A percentile compares a stretch with the other conserved stretches of the same genome.
phyloP scores from a whole-genome alignment of 2,329 filamentous ascomycete genomes.

The Coleophoma eucalyptorum region DNA sequence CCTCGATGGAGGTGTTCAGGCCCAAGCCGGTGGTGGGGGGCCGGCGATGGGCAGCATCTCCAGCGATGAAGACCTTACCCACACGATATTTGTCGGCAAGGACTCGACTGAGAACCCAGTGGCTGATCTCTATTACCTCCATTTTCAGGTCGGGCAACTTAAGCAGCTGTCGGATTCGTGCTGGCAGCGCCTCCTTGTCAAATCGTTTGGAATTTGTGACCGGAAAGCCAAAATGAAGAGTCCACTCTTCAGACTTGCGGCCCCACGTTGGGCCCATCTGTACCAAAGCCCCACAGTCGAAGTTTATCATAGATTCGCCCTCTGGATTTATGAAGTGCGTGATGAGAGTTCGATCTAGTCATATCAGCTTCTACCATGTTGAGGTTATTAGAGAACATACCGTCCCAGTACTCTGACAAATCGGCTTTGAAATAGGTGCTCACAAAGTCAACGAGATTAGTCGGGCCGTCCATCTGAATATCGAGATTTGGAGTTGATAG shows the following conservation, averaged over 20 bases:
- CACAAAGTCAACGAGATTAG: neutral
- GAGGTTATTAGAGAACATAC: too few relatives aligned
- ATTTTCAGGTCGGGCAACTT: neutral
- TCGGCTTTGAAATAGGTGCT: neutral
- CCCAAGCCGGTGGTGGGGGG: slow-evolving; percentile 2
- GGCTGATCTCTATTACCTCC: neutral
- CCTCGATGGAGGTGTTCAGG: slow-evolving; percentile 1
- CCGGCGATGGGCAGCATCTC: slow-evolving; percentile 10
- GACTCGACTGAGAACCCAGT: neutral
- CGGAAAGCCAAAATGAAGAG: neutral
- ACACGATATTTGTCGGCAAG: neutral
- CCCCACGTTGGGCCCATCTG: neutral
- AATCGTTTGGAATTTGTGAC: neutral
- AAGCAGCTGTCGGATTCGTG: neutral
- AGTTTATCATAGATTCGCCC: too few relatives aligned
- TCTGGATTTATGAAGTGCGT: too few relatives aligned
- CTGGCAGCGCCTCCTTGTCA: neutral
- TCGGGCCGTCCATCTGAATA: neutral
- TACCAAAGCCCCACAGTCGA: too few relatives aligned
- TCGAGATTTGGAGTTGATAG: neutral
- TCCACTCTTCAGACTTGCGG: neutral
- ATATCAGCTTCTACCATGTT: too few relatives aligned
- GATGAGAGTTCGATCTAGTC: too few relatives aligned
- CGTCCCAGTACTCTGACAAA: neutral
- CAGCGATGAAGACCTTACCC: neutral